Evolutionary conservation across 441 rosid genomes (phyloP), one percentile per base, ranked within the genome.

Genomic region (Pelargonium australe): DNA sequence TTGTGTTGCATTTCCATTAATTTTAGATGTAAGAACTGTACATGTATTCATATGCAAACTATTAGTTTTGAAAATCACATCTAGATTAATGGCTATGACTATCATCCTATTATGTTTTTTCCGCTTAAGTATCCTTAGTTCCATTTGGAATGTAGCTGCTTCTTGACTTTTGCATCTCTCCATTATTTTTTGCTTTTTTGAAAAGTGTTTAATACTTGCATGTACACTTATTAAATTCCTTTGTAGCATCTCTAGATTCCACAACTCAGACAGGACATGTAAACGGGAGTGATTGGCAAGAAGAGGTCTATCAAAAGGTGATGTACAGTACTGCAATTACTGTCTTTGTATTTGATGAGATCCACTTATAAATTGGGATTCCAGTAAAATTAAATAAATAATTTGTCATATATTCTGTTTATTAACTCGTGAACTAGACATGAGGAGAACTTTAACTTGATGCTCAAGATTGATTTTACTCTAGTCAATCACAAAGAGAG

Each of bases 211-310:
- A 53, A 53, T 6, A 53, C 20, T 53, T 53, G 60, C 60, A 14
- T 3, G 7, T 11, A 19, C 20, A 53, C 60, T 53, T 14, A 19
- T 53, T 53, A 53, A 53, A 66, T 44, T 61, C 68, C 75, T 72
- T 79, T 78, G 80, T 80, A 89, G 96, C 96, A 72, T 83, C 93
- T 55, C 76, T 88, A 45, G 97, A 87, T 84, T 85, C 95, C 44
- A 82, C 95, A 31, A 83, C 86, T 55, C 87, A 88, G 84, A 81
- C 88, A 2, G 91, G 87, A 65, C 87, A 77, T 69, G 81, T 81
- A 68, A 88, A 78, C 63, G 94, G 90, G 47, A 85, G 76, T 73
- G 96, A 94, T 75, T 89, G 92, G 96, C 97, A 85, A 83, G 99
- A 94, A 79, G 95, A 94, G 81, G 79, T 79, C 74, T 85, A 72